Conservation (phyloP, 164 flowering plant species). For the Macadamia tetraphylla region DNA sequence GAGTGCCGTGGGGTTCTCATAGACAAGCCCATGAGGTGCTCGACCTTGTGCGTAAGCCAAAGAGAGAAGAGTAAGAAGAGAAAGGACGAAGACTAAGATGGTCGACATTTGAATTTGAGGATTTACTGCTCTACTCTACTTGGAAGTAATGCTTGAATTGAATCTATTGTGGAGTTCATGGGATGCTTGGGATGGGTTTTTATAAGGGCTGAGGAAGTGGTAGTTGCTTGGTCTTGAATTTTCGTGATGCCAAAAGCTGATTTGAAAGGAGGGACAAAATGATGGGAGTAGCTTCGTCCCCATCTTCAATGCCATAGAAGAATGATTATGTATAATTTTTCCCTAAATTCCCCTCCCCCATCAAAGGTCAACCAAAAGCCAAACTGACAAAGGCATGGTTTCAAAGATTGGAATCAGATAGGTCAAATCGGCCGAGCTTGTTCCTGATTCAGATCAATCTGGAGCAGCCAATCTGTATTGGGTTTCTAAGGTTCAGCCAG, state of each 20-base stretch:
- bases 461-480: no score
- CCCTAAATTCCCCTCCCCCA: not conserved
- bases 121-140: not conserved
- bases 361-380: not conserved
- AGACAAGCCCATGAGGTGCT: slow-evolving; percentile 59
- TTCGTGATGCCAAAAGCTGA: slow-evolving; percentile 15
- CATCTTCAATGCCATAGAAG: not conserved
- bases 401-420: no score
- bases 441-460: no score
- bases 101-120: not conserved
- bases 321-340: not conserved
- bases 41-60: slow-evolving; percentile 33
- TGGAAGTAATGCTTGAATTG: no score
- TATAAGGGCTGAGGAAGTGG: slow-evolving; percentile 26
- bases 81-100: slow-evolving; percentile 23
- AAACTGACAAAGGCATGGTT: not conserved
- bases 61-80: slow-evolving; percentile 26
- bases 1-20: slow-evolving; percentile 54
- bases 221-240: slow-evolving; percentile 49
- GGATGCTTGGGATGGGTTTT: slow-evolving; percentile 22
- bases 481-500: no score
- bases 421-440: no score
- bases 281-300: slow-evolving; percentile 15
- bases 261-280: slow-evolving; percentile 29
- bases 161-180: slow-evolving; percentile 4